Evolutionary conservation across 2,329 filamentous ascomycete genomes (phyloP), one percentile per base, ranked within the genome.

Genomic region (Ramichloridium luteum): DNA sequence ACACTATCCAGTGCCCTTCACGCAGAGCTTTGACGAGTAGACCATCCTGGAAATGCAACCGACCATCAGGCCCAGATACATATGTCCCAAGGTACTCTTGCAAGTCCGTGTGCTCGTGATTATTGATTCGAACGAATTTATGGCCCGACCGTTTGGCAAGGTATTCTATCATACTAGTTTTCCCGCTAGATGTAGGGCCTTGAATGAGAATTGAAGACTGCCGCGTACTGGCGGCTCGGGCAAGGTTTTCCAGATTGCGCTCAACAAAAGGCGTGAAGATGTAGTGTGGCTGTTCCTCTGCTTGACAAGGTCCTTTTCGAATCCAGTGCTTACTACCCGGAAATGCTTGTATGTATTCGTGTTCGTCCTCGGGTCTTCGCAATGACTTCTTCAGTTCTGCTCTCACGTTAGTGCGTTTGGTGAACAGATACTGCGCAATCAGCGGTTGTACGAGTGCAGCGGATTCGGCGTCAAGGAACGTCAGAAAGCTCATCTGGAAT

Each of bases 131-230:
- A 26, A 98, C 85, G 51, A 96, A 98, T 50, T 82, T 90, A 54
- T 99, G 93, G 3, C 92, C 90, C 16, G 85, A 96, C 34, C 82
- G 80, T 50, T 93, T 90, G n/a, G 92, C 88, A 22, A 99, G 69
- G 53, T 93, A 94, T 57, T 96, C 88, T 25, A 98, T 93, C 90
- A 99, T 98, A 57, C 88, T 96, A 0, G 90, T 99, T 59, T 99
- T 99, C 42, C 90, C 90, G 9, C 88, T 82, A 4, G 92, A 98
- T 0, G 90, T 99, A 9, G 92, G 90, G 3, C 90, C 90, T 57
- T 99, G 90, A 13, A 99, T 80, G 6, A 99, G 67, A 29, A 99
- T 83, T 1, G 90, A 92, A 54, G 93, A 98, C 29, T 81, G 74
- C 20, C 85, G 67, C 4, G 88, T 98, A 1, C 88, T 96, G 11